Evolutionary conservation across 2,329 filamentous ascomycete genomes (phyloP).

Genomic region (Lachnellula subtilissima): DNA sequence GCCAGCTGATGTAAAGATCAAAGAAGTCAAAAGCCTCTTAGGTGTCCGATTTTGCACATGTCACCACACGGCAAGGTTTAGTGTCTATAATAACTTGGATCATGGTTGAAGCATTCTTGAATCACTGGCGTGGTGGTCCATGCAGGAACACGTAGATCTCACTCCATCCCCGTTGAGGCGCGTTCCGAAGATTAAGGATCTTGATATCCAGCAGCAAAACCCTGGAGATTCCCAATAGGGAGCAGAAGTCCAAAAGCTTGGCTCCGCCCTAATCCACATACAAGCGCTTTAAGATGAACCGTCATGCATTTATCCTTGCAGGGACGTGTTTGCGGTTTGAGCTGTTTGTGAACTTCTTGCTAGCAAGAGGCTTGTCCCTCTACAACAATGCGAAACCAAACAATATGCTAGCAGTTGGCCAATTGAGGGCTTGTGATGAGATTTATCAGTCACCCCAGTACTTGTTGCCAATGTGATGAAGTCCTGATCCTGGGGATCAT

Average conservation of each 20-base stretch:
- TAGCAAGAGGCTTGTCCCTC: neutral
- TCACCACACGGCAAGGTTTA: neutral
- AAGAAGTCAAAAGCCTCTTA: neutral
- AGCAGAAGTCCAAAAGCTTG: neutral
- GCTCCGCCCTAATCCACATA: neutral
- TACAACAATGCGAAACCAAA: constrained; percentile 17
- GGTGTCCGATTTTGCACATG: neutral
- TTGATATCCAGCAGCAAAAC: neutral
- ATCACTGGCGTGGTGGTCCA: neutral
- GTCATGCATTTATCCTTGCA: constrained; percentile 4
- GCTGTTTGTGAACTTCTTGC: constrained; percentile 1
- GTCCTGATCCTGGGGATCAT: neutral
- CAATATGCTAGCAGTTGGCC: constrained; percentile 8
- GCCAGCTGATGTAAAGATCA: neutral
- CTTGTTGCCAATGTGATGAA: constrained; percentile 3
- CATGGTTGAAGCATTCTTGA: neutral
- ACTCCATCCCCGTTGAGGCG: constrained; percentile 1
- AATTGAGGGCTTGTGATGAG: constrained; percentile 1
- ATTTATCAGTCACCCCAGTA: neutral
- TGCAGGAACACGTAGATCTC: constrained; percentile 5
- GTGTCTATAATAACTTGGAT: neutral
- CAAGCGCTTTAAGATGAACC: constrained; percentile 2
- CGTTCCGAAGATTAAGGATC: constrained; percentile 5
- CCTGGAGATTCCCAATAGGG: neutral
- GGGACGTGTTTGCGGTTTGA: constrained; percentile 1